Percentiles rank a stretch among this genome's conserved stretches.
These are phyloP conservation scores for Shiraia sp. DNA, from an alignment of 2,329 filamentous ascomycete genomes.

Conservation along the genomic window DNA sequence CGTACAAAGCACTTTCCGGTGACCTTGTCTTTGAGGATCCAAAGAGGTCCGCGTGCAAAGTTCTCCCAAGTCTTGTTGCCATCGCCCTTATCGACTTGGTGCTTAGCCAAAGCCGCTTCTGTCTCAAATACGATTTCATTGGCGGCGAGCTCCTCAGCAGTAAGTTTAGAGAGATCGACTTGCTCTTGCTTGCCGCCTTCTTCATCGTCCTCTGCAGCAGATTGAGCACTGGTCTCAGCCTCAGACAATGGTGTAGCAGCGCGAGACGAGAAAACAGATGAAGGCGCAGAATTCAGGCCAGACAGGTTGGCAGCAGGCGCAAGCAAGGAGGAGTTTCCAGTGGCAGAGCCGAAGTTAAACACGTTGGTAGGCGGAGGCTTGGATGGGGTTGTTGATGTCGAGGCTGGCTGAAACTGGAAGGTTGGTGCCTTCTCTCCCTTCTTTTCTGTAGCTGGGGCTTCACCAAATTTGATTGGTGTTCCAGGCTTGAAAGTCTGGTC, in stretches of 20 bases:
- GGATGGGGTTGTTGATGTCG: constrained; percentile 32
- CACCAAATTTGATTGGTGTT: constrained; percentile 42
- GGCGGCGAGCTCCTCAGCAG: constrained; percentile 33
- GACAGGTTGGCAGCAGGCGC: constrained; percentile 22
- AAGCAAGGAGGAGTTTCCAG: constrained; percentile 21
- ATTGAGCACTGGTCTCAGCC: constrained; percentile 34
- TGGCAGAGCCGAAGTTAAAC: constrained; percentile 29
- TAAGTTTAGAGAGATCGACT: constrained; percentile 37
- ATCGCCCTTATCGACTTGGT: constrained; percentile 27
- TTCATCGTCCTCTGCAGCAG: constrained; percentile 33
- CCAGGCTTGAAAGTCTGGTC: constrained; percentile 45
- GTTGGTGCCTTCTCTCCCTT: constrained; percentile 24
- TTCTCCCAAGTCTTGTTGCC: constrained; percentile 36
- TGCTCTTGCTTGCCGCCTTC: constrained; percentile 34
- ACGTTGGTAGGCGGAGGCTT: constrained; percentile 27
- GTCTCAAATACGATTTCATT: constrained; percentile 41
- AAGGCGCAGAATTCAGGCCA: constrained; percentile 24
- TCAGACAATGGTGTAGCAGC: constrained; percentile 43
- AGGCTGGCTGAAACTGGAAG: constrained; percentile 34
- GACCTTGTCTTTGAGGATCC: constrained; percentile 43
- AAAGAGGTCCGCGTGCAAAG: constrained; percentile 37
- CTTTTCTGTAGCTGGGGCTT: constrained; percentile 22
- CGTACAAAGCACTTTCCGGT: constrained; percentile 37
- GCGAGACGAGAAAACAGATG: constrained; percentile 40
- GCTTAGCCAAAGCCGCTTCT: constrained; percentile 32